A percentile compares a stretch with the other conserved stretches of the same genome.
Evolutionary conservation across 805 yeast species (phyloP).

Genomic region (Maudiozyma pseudohumilis): DNA sequence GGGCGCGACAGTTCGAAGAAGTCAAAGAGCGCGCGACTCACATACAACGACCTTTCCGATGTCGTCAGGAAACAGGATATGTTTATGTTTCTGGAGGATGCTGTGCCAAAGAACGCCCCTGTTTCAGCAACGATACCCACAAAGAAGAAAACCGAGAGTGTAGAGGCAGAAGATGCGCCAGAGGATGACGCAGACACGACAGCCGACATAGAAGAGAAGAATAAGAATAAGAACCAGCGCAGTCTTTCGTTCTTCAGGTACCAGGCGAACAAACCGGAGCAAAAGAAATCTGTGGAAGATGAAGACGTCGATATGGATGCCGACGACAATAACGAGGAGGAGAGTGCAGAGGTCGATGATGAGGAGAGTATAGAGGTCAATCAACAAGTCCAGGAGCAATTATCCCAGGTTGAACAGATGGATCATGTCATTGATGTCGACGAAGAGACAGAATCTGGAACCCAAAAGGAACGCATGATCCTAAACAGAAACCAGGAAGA

Average conservation of each 20-base stretch:
- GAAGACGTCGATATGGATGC: slow-evolving; percentile 10
- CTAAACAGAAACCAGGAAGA: slow-evolving; percentile 5
- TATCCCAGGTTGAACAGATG: slow-evolving; percentile 14
- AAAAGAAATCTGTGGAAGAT: slow-evolving; percentile 10
- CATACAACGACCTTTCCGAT: slow-evolving; percentile 19
- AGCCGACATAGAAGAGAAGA: background rate
- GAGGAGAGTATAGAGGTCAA: background rate
- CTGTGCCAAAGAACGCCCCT: slow-evolving; percentile 12
- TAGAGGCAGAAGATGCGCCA: background rate
- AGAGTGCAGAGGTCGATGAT: background rate
- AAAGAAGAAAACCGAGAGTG: background rate
- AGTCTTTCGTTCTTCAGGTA: slow-evolving; percentile 1
- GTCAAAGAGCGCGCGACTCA: slow-evolving; percentile 8
- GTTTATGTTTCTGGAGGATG: slow-evolving; percentile 21
- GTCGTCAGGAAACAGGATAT: slow-evolving; percentile 14
- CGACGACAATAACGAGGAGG: slow-evolving; percentile 8
- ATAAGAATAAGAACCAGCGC: slow-evolving; percentile 1
- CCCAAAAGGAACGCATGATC: background rate
- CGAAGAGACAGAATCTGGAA: slow-evolving; percentile 1
- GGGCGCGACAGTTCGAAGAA: background rate
- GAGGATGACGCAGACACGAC: background rate
- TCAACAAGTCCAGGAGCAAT: slow-evolving; percentile 9
- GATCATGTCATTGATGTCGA: slow-evolving; percentile 15
- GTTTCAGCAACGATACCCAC: background rate
- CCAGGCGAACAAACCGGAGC: slow-evolving; percentile 7